Evolutionary conservation across 2,329 filamentous ascomycete species (phyloP).

Genomic region (Aspergillus awamori): DNA sequence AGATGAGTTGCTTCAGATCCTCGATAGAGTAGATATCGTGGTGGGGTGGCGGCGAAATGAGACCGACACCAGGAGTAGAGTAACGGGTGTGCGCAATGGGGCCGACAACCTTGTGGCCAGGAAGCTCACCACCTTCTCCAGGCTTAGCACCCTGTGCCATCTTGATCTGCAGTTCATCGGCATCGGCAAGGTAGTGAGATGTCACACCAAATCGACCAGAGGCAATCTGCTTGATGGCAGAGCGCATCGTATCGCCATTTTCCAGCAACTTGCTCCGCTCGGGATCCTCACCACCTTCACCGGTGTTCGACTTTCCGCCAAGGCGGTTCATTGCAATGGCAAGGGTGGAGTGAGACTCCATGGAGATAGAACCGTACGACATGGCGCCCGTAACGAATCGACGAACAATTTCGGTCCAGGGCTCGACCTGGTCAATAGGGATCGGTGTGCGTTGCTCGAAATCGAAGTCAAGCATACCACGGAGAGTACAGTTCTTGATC

Average conservation of each 20-base stretch:
- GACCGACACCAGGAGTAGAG: constrained; percentile 92
- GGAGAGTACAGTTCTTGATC: constrained; percentile 93
- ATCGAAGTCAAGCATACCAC: constrained; percentile 93
- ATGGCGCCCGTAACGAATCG: constrained; percentile 97
- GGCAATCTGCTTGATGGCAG: constrained; percentile 95
- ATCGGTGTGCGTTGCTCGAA: constrained; percentile 84
- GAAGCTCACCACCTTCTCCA: constrained; percentile 94
- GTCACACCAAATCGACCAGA: constrained; percentile 96
- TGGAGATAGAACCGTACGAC: constrained; percentile 98
- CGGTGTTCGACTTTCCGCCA: constrained; percentile 95
- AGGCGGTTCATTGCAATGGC: constrained; percentile 96
- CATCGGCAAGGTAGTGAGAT: constrained; percentile 89
- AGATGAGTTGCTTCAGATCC: constrained; percentile 96
- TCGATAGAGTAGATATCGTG: constrained; percentile 99
- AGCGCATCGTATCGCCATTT: constrained; percentile 95
- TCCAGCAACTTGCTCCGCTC: constrained; percentile 84
- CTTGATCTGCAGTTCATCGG: constrained; percentile 97
- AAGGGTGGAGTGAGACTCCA: constrained; percentile 95
- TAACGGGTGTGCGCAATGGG: constrained; percentile 93
- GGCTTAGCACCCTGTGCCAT: constrained; percentile 99
- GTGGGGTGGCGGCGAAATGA: constrained; percentile 94
- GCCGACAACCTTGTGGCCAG: constrained; percentile 93
- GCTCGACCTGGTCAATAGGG: constrained; percentile 94
- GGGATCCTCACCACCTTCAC: constrained; percentile 93
- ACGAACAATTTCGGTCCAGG: constrained; percentile 96